phyloP scores from a whole-genome alignment of 208 protist species.

The Borovskyia barvae region DNA sequence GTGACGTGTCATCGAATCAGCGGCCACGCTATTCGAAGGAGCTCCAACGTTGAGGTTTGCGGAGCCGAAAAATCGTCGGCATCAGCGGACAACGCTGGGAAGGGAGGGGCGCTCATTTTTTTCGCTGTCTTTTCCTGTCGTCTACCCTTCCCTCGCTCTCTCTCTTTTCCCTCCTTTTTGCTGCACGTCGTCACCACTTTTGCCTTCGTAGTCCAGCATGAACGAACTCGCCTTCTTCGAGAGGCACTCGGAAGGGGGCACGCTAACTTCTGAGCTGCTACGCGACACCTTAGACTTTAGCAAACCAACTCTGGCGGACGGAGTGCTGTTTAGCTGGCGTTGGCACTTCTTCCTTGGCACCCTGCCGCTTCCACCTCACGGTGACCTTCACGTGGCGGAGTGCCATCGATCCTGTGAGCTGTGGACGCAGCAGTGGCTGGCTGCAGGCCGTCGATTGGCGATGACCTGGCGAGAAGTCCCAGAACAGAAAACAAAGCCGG shows the following conservation, averaged over 20 bases:
- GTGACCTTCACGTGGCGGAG: background rate
- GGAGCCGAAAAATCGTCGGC: too few relatives aligned
- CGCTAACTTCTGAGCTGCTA: conserved; percentile 20
- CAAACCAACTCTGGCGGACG: background rate
- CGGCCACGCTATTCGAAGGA: too few relatives aligned
- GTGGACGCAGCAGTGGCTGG: conserved; percentile 16
- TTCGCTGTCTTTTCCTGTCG: background rate
- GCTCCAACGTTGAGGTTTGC: too few relatives aligned
- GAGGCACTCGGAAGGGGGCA: background rate
- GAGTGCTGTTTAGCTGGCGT: conserved; percentile 33
- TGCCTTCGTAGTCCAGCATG: conserved; percentile 16
- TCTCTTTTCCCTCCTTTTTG: background rate
- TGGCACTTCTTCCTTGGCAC: conserved; percentile 51
- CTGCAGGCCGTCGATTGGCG: conserved; percentile 13
- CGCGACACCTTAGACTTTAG: conserved; percentile 33
- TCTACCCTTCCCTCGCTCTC: background rate
- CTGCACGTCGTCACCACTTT: background rate
- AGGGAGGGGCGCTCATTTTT: too few relatives aligned
- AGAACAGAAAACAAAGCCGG: conserved; percentile 3
- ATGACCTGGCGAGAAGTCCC: conserved; percentile 7
- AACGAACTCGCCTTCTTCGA: conserved; percentile 34
- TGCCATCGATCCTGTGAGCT: background rate
- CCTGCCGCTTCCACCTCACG: conserved; percentile 16
- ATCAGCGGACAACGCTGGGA: too few relatives aligned
- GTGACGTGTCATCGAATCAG: too few relatives aligned